Percentiles rank a stretch among this genome's conserved stretches.
These are phyloP conservation scores for Adansonia gregorii DNA, from an alignment of 441 rosid species.

Conservation along the genomic window DNA sequence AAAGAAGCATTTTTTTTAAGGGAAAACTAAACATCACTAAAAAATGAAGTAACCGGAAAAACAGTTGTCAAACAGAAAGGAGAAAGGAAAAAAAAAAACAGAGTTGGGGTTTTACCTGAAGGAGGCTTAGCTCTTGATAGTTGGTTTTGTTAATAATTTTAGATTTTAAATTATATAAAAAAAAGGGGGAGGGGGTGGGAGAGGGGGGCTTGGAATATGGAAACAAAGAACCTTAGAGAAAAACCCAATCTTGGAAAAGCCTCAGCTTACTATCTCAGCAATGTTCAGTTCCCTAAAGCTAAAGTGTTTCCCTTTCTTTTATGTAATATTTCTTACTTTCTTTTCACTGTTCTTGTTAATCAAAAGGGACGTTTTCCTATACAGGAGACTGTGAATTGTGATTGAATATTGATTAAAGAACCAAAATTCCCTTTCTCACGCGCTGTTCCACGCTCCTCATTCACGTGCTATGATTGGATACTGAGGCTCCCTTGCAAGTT, in stretches of 20 bases:
- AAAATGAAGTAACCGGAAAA: background rate
- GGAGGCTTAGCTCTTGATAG: background rate
- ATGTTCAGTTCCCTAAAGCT: constrained; percentile 41
- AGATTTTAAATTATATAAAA: too few species aligned
- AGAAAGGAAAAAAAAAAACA: background rate
- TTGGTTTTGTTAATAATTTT: too few species aligned
- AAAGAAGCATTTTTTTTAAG: too few species aligned
- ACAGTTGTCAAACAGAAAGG: background rate
- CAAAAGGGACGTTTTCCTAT: constrained; percentile 16
- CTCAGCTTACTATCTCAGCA: background rate
- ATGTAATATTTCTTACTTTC: background rate
- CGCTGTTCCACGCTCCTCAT: constrained; percentile 15
- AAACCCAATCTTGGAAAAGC: background rate
- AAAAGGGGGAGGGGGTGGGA: too few species aligned
- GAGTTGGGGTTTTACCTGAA: constrained; percentile 11
- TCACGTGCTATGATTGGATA: constrained; percentile 26
- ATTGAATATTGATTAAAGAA: background rate
- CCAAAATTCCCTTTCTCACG: background rate
- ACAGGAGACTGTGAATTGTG: background rate
- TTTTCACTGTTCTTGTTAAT: constrained; percentile 16
- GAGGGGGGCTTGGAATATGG: background rate
- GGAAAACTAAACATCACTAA: background rate
- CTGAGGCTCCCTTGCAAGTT: constrained; percentile 6
- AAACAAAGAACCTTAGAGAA: background rate
- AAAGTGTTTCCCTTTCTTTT: background rate